A percentile compares a stretch with the other conserved stretches of the same genome.
Conservation (phyloP, 306 rosid species). For the Vachellia collinsii region DNA sequence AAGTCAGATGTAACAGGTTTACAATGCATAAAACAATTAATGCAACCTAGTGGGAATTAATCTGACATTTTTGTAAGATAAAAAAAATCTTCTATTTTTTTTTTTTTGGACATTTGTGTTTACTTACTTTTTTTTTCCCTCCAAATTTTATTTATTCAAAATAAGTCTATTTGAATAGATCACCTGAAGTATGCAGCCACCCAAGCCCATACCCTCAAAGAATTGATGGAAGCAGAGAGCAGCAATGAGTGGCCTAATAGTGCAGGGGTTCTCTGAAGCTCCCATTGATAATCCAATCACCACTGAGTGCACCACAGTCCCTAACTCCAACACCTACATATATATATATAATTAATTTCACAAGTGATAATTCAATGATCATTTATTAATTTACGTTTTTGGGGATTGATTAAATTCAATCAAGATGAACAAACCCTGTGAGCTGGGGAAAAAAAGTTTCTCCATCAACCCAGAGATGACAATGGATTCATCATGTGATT, state of each 20-base stretch:
- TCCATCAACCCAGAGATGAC: not conserved
- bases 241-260: slow-evolving; percentile 67
- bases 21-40: no score
- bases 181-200: slow-evolving; percentile 78
- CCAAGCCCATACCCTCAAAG: slow-evolving; percentile 78
- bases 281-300: slow-evolving; percentile 81
- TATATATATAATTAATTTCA: no score
- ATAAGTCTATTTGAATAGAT: not conserved
- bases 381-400: not conserved
- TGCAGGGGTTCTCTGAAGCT: slow-evolving; percentile 71
- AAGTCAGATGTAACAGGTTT: no score
- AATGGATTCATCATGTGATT: not conserved
- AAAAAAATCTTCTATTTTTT: no score
- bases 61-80: no score
- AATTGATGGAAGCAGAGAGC: slow-evolving; percentile 84
- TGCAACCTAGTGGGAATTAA: no score
- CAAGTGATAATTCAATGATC: not conserved
- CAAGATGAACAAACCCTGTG: not conserved
- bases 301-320: slow-evolving; percentile 79
- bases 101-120: not conserved
- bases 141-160: not conserved
- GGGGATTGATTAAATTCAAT: not conserved
- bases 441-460: no score
- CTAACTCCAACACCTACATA: slow-evolving; percentile 63
- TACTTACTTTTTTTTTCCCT: no score